Percentiles rank a stretch among this genome's conserved stretches.
Conservation (phyloP, 352 stramenopile species). For the Phytophthora hibernalis region DNA sequence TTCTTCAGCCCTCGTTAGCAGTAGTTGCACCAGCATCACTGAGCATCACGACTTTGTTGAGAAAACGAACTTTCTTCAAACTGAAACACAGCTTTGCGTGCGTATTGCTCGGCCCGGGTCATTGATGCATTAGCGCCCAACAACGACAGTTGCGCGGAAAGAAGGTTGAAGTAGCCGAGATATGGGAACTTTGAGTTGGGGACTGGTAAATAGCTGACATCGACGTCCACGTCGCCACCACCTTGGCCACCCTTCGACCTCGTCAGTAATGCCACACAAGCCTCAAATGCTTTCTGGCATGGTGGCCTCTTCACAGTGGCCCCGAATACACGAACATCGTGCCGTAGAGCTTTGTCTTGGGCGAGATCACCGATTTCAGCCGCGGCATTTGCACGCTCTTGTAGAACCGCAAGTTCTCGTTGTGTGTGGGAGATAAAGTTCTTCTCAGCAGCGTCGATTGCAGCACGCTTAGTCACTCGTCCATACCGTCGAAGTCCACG, state of each 20-base stretch:
- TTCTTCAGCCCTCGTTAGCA: constrained; percentile 31
- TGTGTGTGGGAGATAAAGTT: constrained; percentile 53
- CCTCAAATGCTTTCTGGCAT: constrained; percentile 45
- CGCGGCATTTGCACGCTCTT: constrained; percentile 32
- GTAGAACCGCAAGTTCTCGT: constrained; percentile 22
- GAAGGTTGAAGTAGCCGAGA: constrained; percentile 37
- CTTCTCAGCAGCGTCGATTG: constrained; percentile 51
- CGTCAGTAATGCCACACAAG: constrained; percentile 40
- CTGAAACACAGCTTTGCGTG: constrained; percentile 14
- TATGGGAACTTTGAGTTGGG: constrained; percentile 44
- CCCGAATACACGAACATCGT: constrained; percentile 34
- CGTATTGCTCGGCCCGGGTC: constrained; percentile 15
- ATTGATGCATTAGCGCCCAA: background rate
- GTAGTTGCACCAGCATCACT: constrained; percentile 36
- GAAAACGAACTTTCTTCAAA: constrained; percentile 27
- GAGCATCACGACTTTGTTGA: constrained; percentile 25
- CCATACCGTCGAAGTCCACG: constrained; percentile 50
- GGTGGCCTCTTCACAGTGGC: constrained; percentile 30
- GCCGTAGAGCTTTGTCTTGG: constrained; percentile 27
- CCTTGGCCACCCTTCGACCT: constrained; percentile 31
- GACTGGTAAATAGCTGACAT: constrained; percentile 30
- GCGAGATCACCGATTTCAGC: constrained; percentile 18
- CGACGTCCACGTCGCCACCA: constrained; percentile 31
- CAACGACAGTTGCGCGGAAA: constrained; percentile 34
- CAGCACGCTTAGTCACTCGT: constrained; percentile 49